phyloP scores from a whole-genome alignment of 2,329 filamentous ascomycete genomes.

The Colletotrichum liriopes region DNA sequence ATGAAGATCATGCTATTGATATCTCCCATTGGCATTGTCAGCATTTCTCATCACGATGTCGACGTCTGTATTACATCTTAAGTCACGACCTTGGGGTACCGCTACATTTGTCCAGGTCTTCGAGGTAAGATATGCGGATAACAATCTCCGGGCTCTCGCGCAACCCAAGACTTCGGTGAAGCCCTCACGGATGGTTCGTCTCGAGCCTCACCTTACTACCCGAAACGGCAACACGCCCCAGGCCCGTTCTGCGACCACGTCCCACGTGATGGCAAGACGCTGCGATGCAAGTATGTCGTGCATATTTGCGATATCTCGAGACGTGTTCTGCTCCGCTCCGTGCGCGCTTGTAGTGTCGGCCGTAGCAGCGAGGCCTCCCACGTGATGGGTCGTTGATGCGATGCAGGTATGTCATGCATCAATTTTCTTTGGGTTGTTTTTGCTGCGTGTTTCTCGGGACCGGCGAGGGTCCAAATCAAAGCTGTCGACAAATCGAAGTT shows the following conservation, averaged over 20 bases:
- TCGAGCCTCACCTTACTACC: constrained; percentile 25
- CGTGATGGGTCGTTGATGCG: constrained; percentile 35
- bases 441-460: constrained; percentile 1
- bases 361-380: constrained; percentile 26
- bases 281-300: constrained; percentile 43
- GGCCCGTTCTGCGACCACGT: constrained; percentile 40
- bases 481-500: too few species aligned
- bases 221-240: constrained; percentile 11
- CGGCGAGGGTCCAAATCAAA: not conserved
- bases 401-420: constrained; percentile 39
- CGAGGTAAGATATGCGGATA: not conserved
- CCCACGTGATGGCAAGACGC: constrained; percentile 34
- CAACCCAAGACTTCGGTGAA: constrained; percentile 11
- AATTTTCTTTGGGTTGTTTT: not conserved
- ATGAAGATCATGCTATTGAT: not conserved
- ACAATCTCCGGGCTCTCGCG: not conserved
- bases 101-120: not conserved
- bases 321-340: constrained; percentile 27
- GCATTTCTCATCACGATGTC: not conserved
- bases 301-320: constrained; percentile 42
- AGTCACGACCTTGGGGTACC: not conserved
- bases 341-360: not conserved
- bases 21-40: not conserved
- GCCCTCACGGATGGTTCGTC: constrained; percentile 8
- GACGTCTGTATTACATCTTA: too few species aligned